These are phyloP conservation scores for Vigna unguiculata DNA, from an alignment of 306 rosid genomes.

Conservation along the genomic window DNA sequence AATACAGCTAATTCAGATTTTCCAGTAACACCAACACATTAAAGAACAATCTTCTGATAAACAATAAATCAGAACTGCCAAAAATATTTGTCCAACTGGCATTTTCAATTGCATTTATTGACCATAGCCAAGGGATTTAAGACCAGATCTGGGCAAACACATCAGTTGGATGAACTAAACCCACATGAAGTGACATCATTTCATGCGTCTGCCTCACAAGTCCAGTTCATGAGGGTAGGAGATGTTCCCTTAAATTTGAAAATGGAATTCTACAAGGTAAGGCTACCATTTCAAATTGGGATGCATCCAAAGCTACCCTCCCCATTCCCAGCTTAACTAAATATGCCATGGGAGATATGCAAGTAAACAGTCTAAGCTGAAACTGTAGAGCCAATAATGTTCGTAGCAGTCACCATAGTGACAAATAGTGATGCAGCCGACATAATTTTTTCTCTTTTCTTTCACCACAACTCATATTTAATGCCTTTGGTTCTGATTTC, in stretches of 20 bases:
- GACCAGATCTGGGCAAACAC: neutral
- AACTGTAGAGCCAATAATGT: slow-evolving; percentile 18
- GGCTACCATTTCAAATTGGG: slow-evolving; percentile 6
- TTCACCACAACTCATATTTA: slow-evolving; percentile 15
- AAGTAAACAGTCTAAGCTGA: neutral
- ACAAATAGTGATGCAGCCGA: neutral
- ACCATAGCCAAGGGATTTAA: slow-evolving; percentile 7
- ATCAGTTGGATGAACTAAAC: slow-evolving; percentile 11
- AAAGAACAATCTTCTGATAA: slow-evolving; percentile 7
- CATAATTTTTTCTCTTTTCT: slow-evolving; percentile 17
- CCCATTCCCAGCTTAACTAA: slow-evolving; percentile 18
- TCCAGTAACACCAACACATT: neutral
- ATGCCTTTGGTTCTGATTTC: neutral
- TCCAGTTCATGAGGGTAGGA: neutral
- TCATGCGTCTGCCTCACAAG: slow-evolving; percentile 13
- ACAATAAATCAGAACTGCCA: slow-evolving; percentile 12
- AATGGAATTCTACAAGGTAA: slow-evolving; percentile 5
- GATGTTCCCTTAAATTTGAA: slow-evolving; percentile 26
- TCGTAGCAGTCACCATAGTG: neutral
- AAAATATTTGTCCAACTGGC: slow-evolving; percentile 18
- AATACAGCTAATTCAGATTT: slow-evolving; percentile 20
- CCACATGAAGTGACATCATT: neutral
- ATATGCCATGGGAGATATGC: neutral
- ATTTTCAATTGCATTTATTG: neutral
- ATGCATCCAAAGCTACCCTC: neutral